Conservation (phyloP, 1,284 basidiomycete species). For the Ceratobasidium sp. region DNA sequence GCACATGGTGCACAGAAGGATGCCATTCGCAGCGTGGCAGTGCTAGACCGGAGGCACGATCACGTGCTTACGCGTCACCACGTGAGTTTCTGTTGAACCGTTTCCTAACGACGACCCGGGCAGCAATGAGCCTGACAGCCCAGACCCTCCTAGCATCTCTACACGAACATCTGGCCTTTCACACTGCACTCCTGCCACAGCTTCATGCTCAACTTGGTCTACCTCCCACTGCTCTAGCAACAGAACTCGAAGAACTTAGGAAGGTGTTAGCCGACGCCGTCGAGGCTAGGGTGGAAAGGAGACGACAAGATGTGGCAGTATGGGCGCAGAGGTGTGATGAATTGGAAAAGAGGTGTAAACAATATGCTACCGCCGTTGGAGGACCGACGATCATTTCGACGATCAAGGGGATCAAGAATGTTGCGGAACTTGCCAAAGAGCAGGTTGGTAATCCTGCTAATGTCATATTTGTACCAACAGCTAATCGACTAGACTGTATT, state of each 20-base stretch:
- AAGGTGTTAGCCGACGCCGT: slow-evolving; percentile 72
- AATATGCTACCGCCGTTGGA: slow-evolving; percentile 71
- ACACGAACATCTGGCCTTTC: slow-evolving; percentile 75
- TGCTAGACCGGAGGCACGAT: slow-evolving; percentile 8
- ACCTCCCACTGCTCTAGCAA: slow-evolving; percentile 72
- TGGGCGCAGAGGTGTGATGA: slow-evolving; percentile 70
- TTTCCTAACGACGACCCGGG: background rate
- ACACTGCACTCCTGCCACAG: slow-evolving; percentile 75
- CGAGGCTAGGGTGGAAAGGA: slow-evolving; percentile 68
- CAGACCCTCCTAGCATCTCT: slow-evolving; percentile 70
- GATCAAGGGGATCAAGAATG: slow-evolving; percentile 50
- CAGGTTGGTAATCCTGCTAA: slow-evolving; percentile 40
- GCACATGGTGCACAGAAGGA: too few relatives aligned
- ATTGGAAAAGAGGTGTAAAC: slow-evolving; percentile 67
- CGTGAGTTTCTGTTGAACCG: slow-evolving; percentile 17
- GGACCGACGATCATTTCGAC: slow-evolving; percentile 69
- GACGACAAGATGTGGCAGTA: slow-evolving; percentile 71
- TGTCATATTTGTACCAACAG: background rate
- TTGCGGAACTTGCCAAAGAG: slow-evolving; percentile 67
- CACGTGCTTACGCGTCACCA: slow-evolving; percentile 10
- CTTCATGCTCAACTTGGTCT: slow-evolving; percentile 74
- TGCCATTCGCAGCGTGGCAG: background rate
- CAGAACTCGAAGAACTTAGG: slow-evolving; percentile 71
- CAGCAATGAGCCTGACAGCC: slow-evolving; percentile 41
- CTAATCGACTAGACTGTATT: slow-evolving; percentile 47